These are phyloP conservation scores for Russula virescens DNA, from an alignment of 768 basidiomycete genomes.

Conservation along the genomic window DNA sequence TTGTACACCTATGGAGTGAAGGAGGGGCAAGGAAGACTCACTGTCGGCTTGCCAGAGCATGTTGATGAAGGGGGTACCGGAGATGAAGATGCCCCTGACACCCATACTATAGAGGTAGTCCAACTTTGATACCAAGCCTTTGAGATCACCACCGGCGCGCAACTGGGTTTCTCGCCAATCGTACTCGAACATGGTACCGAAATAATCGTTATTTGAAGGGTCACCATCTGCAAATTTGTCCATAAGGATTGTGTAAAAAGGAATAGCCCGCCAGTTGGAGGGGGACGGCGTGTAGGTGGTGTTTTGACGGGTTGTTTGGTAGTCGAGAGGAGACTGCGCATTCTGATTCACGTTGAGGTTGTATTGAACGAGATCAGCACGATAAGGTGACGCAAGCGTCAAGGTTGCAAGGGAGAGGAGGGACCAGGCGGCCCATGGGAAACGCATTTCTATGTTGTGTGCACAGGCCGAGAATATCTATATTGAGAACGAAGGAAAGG, in stretches of 20 bases:
- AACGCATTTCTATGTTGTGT: constrained; percentile 5
- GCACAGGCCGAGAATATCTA: neutral
- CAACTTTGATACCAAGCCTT: constrained; percentile 64
- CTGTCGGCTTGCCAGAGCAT: constrained; percentile 98
- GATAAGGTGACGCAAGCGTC: constrained; percentile 58
- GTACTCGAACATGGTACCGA: constrained; percentile 69
- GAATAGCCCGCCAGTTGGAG: constrained; percentile 76
- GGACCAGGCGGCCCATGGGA: constrained; percentile 39
- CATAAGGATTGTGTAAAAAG: constrained; percentile 74
- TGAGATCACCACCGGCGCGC: constrained; percentile 84
- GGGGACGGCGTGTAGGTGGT: constrained; percentile 74
- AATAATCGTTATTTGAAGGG: constrained; percentile 88
- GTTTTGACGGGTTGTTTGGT: constrained; percentile 55
- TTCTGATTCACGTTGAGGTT: constrained; percentile 77
- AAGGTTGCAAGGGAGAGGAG: constrained; percentile 37
- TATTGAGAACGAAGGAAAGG: neutral
- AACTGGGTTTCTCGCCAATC: constrained; percentile 88
- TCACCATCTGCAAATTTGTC: constrained; percentile 96
- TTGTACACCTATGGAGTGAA: constrained; percentile 4
- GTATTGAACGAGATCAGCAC: constrained; percentile 58
- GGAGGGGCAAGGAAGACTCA: constrained; percentile 37
- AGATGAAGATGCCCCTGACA: constrained; percentile 76
- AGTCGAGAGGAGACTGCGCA: constrained; percentile 61
- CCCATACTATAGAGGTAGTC: constrained; percentile 94
- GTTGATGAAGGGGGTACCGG: constrained; percentile 89